Percentiles rank a stretch among this genome's conserved stretches.
phyloP scores from a whole-genome alignment of 2,329 filamentous ascomycete genomes.

The Fusarium coicis region DNA sequence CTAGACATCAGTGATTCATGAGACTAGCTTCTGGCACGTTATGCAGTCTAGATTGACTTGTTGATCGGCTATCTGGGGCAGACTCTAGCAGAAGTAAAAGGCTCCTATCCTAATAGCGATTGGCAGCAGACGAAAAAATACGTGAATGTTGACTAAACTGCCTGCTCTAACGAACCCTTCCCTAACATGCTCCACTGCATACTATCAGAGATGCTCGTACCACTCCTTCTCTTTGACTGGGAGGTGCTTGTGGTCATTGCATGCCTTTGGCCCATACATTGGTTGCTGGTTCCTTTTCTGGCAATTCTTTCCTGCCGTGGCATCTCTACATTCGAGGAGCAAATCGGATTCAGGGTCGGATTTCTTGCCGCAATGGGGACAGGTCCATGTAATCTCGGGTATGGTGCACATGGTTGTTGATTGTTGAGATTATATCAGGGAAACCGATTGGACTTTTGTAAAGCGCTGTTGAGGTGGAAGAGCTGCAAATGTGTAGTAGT shows the following conservation, averaged over 20 bases:
- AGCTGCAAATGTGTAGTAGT: accelerated
- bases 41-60: accelerated
- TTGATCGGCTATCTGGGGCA: accelerated
- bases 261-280: not conserved
- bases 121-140: not conserved
- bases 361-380: not conserved
- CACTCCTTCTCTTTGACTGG: not conserved
- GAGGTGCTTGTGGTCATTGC: not conserved
- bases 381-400: not conserved
- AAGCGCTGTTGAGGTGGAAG: accelerated
- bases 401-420: not conserved
- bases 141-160: not conserved
- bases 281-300: not conserved
- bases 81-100: not conserved
- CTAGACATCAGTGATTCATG: not conserved
- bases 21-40: not conserved
- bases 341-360: accelerated
- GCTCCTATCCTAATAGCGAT: not conserved
- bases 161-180: not conserved
- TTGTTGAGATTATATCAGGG: accelerated
- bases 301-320: not conserved
- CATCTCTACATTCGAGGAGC: not conserved
- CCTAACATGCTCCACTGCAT: not conserved
- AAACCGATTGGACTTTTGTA: too few relatives aligned
- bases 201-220: not conserved